Base-by-base conservation (phyloP, 345 rosid genomes). In the Dipteronia dyeriana region DNA sequence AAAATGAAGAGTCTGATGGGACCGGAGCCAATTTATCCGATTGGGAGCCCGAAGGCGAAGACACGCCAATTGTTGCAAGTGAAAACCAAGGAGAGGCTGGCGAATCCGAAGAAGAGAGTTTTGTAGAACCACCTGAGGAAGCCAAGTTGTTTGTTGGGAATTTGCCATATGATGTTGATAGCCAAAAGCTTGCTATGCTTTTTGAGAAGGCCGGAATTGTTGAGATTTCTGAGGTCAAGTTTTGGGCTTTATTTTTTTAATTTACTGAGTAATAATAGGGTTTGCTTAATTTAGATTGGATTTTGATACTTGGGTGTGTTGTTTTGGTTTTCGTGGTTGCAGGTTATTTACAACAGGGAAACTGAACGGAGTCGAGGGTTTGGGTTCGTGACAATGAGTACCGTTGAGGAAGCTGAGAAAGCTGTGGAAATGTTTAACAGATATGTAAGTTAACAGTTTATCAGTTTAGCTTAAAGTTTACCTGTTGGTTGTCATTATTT, bases 321-420 rank as follows among this genome's bases (percentile, higher is more conserved):
- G 61, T 11, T 54, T 81, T 76, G 5, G 31, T 39, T 39, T 16
- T 72, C 61, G 6, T 68, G 79, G 63, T 76, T 81, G 74, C 82
- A 95, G 99, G 94, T 95, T 79, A 89, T 93, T 47, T 91, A 90
- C 84, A 90, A 95, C 74, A 88, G 90, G 77, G 93, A 91, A 70
- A 95, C 90, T 17, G 94, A 95, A 71, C 88, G 82, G 79, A 95
- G 99, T 64, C 92, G 99, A 47, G 99, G 99, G 22, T 95, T 95
- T 65, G 98, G 99, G 62, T 95, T 95, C 31, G 97, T 95, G 82
- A 91, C 94, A 1, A 92, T 95, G 97, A 93, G 94, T 77, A 84
- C 90, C 0, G 93, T 92, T 74, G 96, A 91, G 54, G 98, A 95
- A 85, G 96, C 96, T 41, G 99, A 95, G 69, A 87, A 77, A 78